Conservation (phyloP, 73 alveolate genomes). For the Stentor coeruleus region DNA sequence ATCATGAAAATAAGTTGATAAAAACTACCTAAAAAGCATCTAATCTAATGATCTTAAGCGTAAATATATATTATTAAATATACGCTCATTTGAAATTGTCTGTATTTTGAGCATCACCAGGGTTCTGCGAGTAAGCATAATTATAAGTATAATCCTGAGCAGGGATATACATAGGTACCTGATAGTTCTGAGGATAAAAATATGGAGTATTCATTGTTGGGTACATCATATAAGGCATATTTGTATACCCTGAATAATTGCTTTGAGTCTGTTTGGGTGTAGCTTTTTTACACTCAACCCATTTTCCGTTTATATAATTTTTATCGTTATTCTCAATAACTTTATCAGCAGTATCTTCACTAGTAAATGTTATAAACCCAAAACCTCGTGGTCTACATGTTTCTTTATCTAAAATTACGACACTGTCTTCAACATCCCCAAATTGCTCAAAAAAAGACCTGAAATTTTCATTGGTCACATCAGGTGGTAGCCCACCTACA, state of each 20-base stretch:
- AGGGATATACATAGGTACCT: too few relatives aligned
- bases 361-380: conserved; percentile 63
- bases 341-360: conserved; percentile 39
- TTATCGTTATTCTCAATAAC: conserved; percentile 41
- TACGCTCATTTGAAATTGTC: too few relatives aligned
- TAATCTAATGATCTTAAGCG: too few relatives aligned
- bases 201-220: not conserved
- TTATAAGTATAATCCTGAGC: not conserved
- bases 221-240: conserved; percentile 1
- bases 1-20: too few relatives aligned
- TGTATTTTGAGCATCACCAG: too few relatives aligned
- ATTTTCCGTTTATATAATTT: conserved; percentile 53
- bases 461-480: conserved; percentile 50
- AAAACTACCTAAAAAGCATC: too few relatives aligned
- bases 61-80: too few relatives aligned
- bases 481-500: conserved; percentile 79
- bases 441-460: conserved; percentile 44
- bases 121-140: not conserved
- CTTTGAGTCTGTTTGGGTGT: conserved; percentile 37
- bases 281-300: conserved; percentile 81
- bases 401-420: conserved; percentile 56
- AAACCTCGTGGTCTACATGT: conserved; percentile 83
- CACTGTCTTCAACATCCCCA: conserved; percentile 68
- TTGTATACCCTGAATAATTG: not conserved
- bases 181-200: not conserved